phyloP scores from a whole-genome alignment of 176 grass and related monocot genomes.

The Hsuehochloa calcarea region DNA sequence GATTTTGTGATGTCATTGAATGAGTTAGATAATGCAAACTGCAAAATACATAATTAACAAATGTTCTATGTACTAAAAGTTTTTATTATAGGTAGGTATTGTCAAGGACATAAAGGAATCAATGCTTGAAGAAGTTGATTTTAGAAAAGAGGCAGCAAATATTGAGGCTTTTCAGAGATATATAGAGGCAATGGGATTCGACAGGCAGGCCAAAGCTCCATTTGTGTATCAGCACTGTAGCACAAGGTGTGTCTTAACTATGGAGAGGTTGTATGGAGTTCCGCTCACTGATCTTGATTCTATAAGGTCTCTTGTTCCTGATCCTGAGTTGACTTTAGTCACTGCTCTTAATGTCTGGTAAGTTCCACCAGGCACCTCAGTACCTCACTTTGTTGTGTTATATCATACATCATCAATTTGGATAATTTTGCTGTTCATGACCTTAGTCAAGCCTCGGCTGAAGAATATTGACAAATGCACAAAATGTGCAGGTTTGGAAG shows the following conservation, averaged over 20 bases:
- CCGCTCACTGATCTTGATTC: slow-evolving; percentile 96
- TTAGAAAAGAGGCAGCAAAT: slow-evolving; percentile 92
- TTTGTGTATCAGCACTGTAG: slow-evolving; percentile 84
- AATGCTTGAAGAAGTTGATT: slow-evolving; percentile 99
- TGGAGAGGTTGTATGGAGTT: slow-evolving; percentile 98
- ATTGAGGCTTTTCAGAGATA: slow-evolving; percentile 82
- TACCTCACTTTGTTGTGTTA: background rate
- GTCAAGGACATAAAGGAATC: slow-evolving; percentile 93
- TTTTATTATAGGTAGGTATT: slow-evolving; percentile 69
- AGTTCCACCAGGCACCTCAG: background rate
- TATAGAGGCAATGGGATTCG: slow-evolving; percentile 77
- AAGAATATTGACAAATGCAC: slow-evolving; percentile 20
- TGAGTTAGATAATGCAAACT: background rate
- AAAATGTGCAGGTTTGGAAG: slow-evolving; percentile 85
- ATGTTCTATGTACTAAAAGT: background rate
- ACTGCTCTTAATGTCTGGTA: slow-evolving; percentile 98
- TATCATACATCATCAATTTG: background rate
- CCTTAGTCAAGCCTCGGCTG: background rate
- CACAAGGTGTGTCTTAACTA: slow-evolving; percentile 76
- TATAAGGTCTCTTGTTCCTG: slow-evolving; percentile 82
- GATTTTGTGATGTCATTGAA: background rate
- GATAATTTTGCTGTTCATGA: background rate
- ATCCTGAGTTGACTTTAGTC: slow-evolving; percentile 85
- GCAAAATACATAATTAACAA: background rate
- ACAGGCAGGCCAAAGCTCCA: slow-evolving; percentile 87